Evolutionary conservation across 176 grass and related monocot species (phyloP).

Genomic region (Carex littledalei): DNA sequence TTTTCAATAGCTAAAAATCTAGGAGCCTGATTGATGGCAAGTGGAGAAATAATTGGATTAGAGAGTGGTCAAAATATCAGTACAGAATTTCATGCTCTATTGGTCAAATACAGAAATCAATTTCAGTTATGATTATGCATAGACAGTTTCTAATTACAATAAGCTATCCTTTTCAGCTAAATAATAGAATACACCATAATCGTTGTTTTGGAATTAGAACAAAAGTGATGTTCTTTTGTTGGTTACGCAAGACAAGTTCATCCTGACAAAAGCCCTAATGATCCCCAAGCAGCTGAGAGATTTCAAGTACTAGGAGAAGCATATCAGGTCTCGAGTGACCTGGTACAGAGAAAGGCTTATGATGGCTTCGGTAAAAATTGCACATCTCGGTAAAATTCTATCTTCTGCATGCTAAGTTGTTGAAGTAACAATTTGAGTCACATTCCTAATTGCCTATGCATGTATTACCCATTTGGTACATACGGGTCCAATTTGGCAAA

Average conservation of each 20-base stretch:
- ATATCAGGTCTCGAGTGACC: constrained; percentile 54
- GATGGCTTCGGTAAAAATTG: constrained; percentile 71
- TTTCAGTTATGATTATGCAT: not conserved
- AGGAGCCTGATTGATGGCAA: too few relatives aligned
- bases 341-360: constrained; percentile 62
- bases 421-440: constrained; percentile 1
- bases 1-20: too few relatives aligned
- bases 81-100: not conserved
- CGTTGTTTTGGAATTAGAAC: not conserved
- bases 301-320: constrained; percentile 89
- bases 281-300: constrained; percentile 59
- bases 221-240: not conserved
- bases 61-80: not conserved
- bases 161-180: not conserved
- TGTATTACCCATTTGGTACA: not conserved
- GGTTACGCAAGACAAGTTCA: constrained; percentile 60
- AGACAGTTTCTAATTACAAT: not conserved
- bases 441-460: not conserved
- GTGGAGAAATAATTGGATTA: too few relatives aligned
- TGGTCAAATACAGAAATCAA: not conserved
- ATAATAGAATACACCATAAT: not conserved
- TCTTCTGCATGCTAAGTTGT: not conserved
- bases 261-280: constrained; percentile 43
- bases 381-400: constrained; percentile 53
- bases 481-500: too few relatives aligned